These are phyloP conservation scores for Trichophyton simii DNA, from an alignment of 2,329 filamentous ascomycete species.

Conservation along the genomic window DNA sequence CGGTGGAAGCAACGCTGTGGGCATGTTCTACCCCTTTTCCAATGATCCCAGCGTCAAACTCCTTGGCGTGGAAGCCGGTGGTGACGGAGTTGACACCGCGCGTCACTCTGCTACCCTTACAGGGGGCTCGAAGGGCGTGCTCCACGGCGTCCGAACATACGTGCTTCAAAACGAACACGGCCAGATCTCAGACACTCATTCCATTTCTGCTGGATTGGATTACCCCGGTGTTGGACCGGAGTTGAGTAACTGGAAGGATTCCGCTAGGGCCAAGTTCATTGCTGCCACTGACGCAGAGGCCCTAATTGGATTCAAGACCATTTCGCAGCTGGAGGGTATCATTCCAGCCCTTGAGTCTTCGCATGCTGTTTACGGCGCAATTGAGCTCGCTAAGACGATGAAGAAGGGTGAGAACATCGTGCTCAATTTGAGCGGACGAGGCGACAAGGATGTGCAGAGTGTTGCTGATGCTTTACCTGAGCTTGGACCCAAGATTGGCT, in stretches of 20 bases:
- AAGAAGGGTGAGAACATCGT: slow-evolving; percentile 78
- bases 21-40: slow-evolving; percentile 97
- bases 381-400: slow-evolving; percentile 89
- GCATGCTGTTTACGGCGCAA: slow-evolving; percentile 79
- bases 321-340: slow-evolving; percentile 85
- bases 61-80: slow-evolving; percentile 86
- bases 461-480: slow-evolving; percentile 87
- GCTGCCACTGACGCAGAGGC: slow-evolving; percentile 86
- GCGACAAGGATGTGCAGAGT: slow-evolving; percentile 97
- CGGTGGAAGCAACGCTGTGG: slow-evolving; percentile 84
- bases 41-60: slow-evolving; percentile 75
- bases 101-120: slow-evolving; percentile 81
- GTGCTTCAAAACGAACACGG: slow-evolving; percentile 85
- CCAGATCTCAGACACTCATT: slow-evolving; percentile 91
- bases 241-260: slow-evolving; percentile 86
- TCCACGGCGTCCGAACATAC: slow-evolving; percentile 93
- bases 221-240: slow-evolving; percentile 96
- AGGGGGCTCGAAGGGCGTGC: slow-evolving; percentile 76
- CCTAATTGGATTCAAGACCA: slow-evolving; percentile 70
- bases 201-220: slow-evolving; percentile 88
- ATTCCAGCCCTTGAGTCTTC: slow-evolving; percentile 91
- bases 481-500: slow-evolving; percentile 75
- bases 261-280: slow-evolving; percentile 69
- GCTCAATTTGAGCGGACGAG: slow-evolving; percentile 82
- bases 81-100: slow-evolving; percentile 75